phyloP scores from a whole-genome alignment of 495 filamentous ascomycete genomes.

The Aspergillus wentii region DNA sequence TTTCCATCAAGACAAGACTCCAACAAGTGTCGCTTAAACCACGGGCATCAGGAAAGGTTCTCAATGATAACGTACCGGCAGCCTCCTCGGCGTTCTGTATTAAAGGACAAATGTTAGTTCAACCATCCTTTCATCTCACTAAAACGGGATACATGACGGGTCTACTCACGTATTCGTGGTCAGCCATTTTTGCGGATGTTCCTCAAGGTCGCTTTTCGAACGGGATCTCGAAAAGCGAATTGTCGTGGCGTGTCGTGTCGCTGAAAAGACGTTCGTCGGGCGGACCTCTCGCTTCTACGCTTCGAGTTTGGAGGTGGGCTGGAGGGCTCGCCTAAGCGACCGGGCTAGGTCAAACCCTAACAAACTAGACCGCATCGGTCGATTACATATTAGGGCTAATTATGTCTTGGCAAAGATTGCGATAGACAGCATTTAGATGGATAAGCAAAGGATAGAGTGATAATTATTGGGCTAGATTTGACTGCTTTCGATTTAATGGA shows the following conservation, averaged over 20 bases:
- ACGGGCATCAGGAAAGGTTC: conserved; percentile 3
- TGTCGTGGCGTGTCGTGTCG: conserved; percentile 43
- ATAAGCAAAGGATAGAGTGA: too few relatives aligned
- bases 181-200: conserved; percentile 79
- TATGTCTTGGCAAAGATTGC: too few relatives aligned
- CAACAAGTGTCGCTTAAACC: background rate
- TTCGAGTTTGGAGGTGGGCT: conserved; percentile 37
- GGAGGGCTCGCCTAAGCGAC: conserved; percentile 43
- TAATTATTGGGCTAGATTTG: too few relatives aligned
- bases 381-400: conserved; percentile 9
- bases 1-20: conserved; percentile 5
- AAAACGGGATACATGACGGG: too few relatives aligned
- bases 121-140: conserved; percentile 1
- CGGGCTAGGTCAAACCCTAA: conserved; percentile 40
- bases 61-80: conserved; percentile 61
- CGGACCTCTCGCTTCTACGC: conserved; percentile 21
- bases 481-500: too few relatives aligned
- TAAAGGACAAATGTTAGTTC: conserved; percentile 36
- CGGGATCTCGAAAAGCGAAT: conserved; percentile 48
- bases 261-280: conserved; percentile 31
- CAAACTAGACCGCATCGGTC: conserved; percentile 25
- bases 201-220: conserved; percentile 49
- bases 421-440: too few relatives aligned
- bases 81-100: conserved; percentile 86
- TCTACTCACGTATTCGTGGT: conserved; percentile 87